Conservation (phyloP, 139 green algal genomes). For the Closterium sp. region DNA sequence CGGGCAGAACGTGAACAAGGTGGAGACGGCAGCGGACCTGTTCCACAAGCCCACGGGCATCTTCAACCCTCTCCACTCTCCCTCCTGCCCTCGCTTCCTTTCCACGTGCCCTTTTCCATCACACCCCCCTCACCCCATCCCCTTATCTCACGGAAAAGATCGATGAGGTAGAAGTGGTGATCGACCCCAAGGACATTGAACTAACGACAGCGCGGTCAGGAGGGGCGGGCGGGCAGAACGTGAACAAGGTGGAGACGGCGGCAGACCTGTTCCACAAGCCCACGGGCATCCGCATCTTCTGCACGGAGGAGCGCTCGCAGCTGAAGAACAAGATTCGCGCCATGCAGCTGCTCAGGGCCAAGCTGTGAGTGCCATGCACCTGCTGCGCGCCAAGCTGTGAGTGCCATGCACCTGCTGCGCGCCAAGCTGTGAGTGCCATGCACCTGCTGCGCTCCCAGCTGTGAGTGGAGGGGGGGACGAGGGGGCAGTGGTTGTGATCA, state of each 20-base stretch:
- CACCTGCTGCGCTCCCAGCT: constrained; percentile 75
- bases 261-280: constrained; percentile 98
- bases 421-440: constrained; percentile 71
- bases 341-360: constrained; percentile 80
- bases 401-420: constrained; percentile 80
- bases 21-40: constrained; percentile 96
- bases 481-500: no score
- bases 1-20: constrained; percentile 94
- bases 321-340: constrained; percentile 88
- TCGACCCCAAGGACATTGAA: constrained; percentile 83
- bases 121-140: no score
- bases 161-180: constrained; percentile 79
- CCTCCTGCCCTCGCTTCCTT: background rate
- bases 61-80: constrained; percentile 60
- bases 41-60: constrained; percentile 93
- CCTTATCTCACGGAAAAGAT: constrained; percentile 24
- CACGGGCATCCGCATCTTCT: constrained; percentile 86
- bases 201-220: constrained; percentile 81
- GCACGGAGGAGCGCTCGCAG: constrained; percentile 91
- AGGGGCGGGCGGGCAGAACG: constrained; percentile 89
- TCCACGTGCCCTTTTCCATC: constrained; percentile 49
- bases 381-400: constrained; percentile 74
- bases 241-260: constrained; percentile 95
- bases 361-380: constrained; percentile 69
- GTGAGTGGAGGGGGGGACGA: constrained; percentile 19